Conservation (phyloP, 176 grass and related monocot species). For the Hyparrhenia diplandra region DNA sequence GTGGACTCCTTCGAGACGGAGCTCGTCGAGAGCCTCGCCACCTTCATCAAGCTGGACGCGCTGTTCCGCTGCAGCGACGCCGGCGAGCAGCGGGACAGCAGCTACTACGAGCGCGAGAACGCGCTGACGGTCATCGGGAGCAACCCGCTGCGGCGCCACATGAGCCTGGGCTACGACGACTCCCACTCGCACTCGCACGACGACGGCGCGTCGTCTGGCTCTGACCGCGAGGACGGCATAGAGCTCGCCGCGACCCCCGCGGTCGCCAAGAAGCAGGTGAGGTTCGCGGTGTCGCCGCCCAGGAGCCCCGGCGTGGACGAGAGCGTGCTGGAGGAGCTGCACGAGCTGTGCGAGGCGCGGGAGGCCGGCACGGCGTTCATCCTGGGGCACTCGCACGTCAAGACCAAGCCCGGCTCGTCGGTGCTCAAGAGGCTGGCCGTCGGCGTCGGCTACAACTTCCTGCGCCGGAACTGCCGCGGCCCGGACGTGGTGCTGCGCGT, state of each 20-base stretch:
- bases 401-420: slow-evolving; percentile 76
- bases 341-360: slow-evolving; percentile 61
- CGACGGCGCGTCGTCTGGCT: not conserved
- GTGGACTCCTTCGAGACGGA: slow-evolving; percentile 90
- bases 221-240: not conserved
- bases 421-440: slow-evolving; percentile 71
- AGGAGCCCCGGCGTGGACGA: slow-evolving; percentile 49
- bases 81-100: not conserved
- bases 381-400: slow-evolving; percentile 85
- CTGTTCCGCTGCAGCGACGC: slow-evolving; percentile 25
- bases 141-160: slow-evolving; percentile 32
- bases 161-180: slow-evolving; percentile 9
- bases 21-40: slow-evolving; percentile 72
- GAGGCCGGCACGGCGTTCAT: slow-evolving; percentile 91
- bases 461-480: slow-evolving; percentile 84
- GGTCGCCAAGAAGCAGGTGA: slow-evolving; percentile 51
- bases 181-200: slow-evolving; percentile 11
- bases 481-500: slow-evolving; percentile 79
- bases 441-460: slow-evolving; percentile 74
- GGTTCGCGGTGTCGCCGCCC: slow-evolving; percentile 39
- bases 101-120: slow-evolving; percentile 49
- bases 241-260: slow-evolving; percentile 17
- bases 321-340: slow-evolving; percentile 56
- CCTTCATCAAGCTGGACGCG: slow-evolving; percentile 65
- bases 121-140: slow-evolving; percentile 73